Evolutionary conservation across 495 filamentous ascomycete species (phyloP).

Genomic region (Xylaria scruposa): DNA sequence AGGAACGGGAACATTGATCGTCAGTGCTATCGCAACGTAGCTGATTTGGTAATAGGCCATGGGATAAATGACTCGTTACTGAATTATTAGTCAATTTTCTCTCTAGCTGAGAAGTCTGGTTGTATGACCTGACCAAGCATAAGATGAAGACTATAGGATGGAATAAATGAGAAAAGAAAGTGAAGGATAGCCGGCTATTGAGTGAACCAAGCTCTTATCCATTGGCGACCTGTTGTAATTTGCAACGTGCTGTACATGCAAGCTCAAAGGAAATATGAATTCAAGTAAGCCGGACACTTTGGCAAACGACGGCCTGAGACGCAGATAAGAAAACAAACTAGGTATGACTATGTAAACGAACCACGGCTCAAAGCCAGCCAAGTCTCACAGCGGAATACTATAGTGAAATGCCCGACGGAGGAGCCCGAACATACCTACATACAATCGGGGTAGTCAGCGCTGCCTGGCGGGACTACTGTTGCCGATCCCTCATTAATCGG

Average conservation of each 20-base stretch:
- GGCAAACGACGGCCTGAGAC: not conserved
- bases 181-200: not conserved
- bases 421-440: not conserved
- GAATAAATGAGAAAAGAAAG: not conserved
- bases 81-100: not conserved
- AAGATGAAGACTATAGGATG: not conserved
- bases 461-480: not conserved
- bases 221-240: not conserved
- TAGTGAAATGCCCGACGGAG: conserved; percentile 4
- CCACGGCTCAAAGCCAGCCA: not conserved
- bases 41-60: not conserved
- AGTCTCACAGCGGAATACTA: not conserved
- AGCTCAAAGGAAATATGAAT: no score
- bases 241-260: not conserved
- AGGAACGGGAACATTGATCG: not conserved
- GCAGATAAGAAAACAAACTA: not conserved
- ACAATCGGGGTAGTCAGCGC: conserved; percentile 8
- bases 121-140: not conserved
- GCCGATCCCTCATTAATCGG: conserved; percentile 19
- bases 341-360: not conserved
- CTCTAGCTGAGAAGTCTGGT: not conserved
- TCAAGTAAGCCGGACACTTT: no score
- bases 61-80: not conserved
- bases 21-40: not conserved
- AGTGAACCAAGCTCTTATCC: not conserved